Evolutionary conservation across 495 filamentous ascomycete species (phyloP).

Genomic region (Halenospora varia): DNA sequence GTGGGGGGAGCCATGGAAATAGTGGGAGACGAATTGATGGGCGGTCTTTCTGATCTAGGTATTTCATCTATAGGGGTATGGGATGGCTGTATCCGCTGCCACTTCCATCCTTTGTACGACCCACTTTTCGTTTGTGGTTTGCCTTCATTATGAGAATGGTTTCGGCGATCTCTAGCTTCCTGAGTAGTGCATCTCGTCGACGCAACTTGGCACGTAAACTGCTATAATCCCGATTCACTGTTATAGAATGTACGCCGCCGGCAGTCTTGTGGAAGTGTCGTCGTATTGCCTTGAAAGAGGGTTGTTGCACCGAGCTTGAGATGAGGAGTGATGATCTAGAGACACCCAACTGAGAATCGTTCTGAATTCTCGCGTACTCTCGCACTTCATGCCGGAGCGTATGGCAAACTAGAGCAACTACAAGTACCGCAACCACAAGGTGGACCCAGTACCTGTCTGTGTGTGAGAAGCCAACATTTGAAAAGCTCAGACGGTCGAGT

Average conservation of each 20-base stretch:
- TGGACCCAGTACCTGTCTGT: constrained; percentile 69
- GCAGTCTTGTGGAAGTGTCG: constrained; percentile 7
- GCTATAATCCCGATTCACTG: constrained; percentile 10
- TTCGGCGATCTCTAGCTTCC: constrained; percentile 12
- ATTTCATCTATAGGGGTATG: constrained; percentile 62
- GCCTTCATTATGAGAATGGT: constrained; percentile 15
- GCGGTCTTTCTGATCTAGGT: constrained; percentile 62
- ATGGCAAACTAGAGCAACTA: constrained; percentile 60
- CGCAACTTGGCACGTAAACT: constrained; percentile 9
- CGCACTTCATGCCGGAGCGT: constrained; percentile 65
- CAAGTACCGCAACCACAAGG: constrained; percentile 57
- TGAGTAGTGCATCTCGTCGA: constrained; percentile 10
- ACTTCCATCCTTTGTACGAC: constrained; percentile 57
- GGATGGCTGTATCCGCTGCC: constrained; percentile 48
- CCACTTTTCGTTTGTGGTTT: constrained; percentile 34
- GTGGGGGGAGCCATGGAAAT: constrained; percentile 60
- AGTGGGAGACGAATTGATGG: constrained; percentile 65
- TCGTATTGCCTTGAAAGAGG: constrained; percentile 6
- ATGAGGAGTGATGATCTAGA: constrained; percentile 48
- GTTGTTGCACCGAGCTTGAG: constrained; percentile 3
- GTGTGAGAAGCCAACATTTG: constrained; percentile 55
- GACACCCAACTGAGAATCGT: constrained; percentile 39
- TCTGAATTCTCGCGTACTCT: constrained; percentile 65
- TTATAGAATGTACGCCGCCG: constrained; percentile 2
- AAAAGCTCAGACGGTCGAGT: constrained; percentile 62